Conservation (phyloP, 306 rosid species). For the Rosa rugosa region DNA sequence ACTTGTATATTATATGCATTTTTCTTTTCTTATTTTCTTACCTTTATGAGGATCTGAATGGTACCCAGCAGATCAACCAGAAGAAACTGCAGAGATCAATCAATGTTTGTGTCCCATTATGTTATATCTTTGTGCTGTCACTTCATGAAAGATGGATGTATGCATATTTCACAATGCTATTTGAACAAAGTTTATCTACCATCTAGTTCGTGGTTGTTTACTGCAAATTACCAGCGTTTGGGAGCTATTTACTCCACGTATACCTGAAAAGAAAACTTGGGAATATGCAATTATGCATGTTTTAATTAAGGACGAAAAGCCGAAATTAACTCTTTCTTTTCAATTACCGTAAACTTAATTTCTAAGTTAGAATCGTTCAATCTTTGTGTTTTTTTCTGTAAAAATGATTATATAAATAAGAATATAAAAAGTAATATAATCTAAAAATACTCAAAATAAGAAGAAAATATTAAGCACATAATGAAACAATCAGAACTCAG, state of each 20-base stretch:
- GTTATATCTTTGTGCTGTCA: slow-evolving; percentile 11
- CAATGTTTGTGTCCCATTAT: not conserved
- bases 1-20: slow-evolving; percentile 10
- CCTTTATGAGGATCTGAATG: not conserved
- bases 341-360: no score
- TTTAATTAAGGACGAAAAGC: no score
- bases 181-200: not conserved
- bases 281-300: not conserved
- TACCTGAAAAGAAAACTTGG: no score
- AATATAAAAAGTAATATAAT: no score
- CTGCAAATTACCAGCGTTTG: not conserved
- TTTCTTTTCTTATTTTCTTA: not conserved
- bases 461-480: no score
- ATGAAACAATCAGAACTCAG: no score
- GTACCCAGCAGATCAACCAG: not conserved
- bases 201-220: not conserved
- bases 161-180: not conserved
- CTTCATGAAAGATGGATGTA: slow-evolving; percentile 7
- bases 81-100: slow-evolving; percentile 10
- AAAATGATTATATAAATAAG: no score
- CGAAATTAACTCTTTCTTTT: no score
- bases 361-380: no score
- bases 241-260: no score
- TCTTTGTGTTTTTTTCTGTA: no score
- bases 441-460: no score